Base-by-base conservation (phyloP, 2,329 filamentous ascomycete genomes). In the Cladophialophora bantiana region DNA sequence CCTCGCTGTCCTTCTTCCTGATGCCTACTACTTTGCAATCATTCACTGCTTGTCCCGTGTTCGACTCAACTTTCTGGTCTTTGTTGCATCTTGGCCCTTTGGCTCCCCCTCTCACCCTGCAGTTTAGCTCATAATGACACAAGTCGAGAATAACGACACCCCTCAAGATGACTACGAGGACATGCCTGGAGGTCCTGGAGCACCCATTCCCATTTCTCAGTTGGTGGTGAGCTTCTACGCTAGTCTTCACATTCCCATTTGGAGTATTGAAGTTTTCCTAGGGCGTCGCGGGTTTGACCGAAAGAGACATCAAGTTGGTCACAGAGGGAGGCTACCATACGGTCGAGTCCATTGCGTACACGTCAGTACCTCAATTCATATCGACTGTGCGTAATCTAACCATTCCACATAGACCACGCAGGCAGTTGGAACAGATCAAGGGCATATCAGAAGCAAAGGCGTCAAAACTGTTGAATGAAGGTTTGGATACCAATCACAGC, bases 391-490 rank as follows among this genome's bases (percentile, higher is more conserved):
- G 6, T 9, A 15, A 10, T n/a, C 59, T 64, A 6, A 38, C 26
- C 52, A 32, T 52, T 20, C 42, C n/a, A 48, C 7, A 45, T 65
- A 89, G 87, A 61, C 88, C 88, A 20, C 86, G 85, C 73, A 88
- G 94, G 75, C 83, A 90, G 64, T 82, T 99, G 18, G 94, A 99
- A 78, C 93, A 96, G 78, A 94, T 99, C 80, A 99, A 98, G 79
- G 95, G 95, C 65, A 97, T 99, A 38, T 99, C 95, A 1, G 94
- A 98, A 80, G 91, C 96, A 76, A 99, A 99, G 78, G 95, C 96
- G 2, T 89, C 88, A 38, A 98, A 98, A 77, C 89, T 99, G 48
- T 83, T 99, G 34, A 88, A 88, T 13, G 95, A 98, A 84, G 94
- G 94, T 94, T 78, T 71, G 80, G 12, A 62, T 48, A n/a, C 10